A percentile compares a stretch with the other conserved stretches of the same genome.
Conservation (phyloP, 768 basidiomycete species). For the Astraeus odoratus region DNA sequence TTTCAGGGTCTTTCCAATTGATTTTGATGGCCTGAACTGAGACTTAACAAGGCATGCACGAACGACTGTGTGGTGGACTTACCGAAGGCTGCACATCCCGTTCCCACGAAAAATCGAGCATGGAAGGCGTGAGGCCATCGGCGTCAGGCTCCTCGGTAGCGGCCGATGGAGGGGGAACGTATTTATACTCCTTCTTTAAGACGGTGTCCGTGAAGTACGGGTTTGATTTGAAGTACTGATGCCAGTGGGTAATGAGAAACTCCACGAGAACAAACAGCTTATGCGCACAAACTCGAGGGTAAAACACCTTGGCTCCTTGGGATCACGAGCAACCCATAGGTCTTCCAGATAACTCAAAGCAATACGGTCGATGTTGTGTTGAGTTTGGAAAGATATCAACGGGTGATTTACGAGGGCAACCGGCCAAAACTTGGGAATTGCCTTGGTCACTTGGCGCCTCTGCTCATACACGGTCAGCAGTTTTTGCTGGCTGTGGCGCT, state of each 20-base stretch:
- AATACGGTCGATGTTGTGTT: conserved; percentile 70
- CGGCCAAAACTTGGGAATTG: conserved; percentile 80
- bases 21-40: conserved; percentile 52
- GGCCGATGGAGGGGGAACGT: conserved; percentile 46
- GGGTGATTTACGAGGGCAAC: conserved; percentile 72
- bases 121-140: conserved; percentile 69
- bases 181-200: conserved; percentile 80
- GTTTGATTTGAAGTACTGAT: conserved; percentile 79
- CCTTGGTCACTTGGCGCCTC: conserved; percentile 59
- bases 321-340: conserved; percentile 73
- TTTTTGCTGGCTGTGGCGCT: conserved; percentile 54
- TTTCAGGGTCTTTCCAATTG: conserved; percentile 73
- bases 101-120: conserved; percentile 78
- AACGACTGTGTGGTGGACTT: conserved; percentile 14
- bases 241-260: conserved; percentile 4
- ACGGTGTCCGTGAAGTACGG: conserved; percentile 73
- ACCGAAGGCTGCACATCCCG: conserved; percentile 66
- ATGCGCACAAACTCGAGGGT: conserved; percentile 84
- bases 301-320: conserved; percentile 71
- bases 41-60: conserved; percentile 1
- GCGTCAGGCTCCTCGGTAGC: conserved; percentile 54
- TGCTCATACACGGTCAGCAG: conserved; percentile 60
- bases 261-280: neutral
- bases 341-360: conserved; percentile 83
- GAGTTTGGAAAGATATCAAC: conserved; percentile 55